Percentiles rank a stretch among this genome's conserved stretches.
Evolutionary conservation across 2,329 filamentous ascomycete genomes (phyloP).

Genomic region (Calycina marina): DNA sequence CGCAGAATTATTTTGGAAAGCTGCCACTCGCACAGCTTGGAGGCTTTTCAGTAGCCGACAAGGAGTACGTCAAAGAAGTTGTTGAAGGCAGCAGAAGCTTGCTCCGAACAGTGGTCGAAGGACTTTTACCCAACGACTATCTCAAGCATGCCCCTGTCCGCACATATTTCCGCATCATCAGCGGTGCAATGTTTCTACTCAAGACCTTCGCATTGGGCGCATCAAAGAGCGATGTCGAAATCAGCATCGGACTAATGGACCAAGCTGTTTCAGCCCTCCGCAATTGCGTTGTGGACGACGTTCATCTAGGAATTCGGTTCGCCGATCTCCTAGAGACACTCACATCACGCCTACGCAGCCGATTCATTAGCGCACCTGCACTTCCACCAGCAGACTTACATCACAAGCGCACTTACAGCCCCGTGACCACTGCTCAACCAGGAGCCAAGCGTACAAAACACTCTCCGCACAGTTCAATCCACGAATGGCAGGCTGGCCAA

Average conservation of each 20-base stretch:
- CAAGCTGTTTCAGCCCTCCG: constrained; percentile 58
- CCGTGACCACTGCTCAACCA: constrained; percentile 17
- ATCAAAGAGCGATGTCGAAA: constrained; percentile 61
- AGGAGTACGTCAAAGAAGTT: constrained; percentile 62
- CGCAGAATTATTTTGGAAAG: constrained; percentile 49
- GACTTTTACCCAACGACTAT: constrained; percentile 57
- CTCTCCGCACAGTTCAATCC: constrained; percentile 13
- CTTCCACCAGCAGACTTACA: constrained; percentile 23
- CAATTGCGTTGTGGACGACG: constrained; percentile 70
- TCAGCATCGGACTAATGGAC: constrained; percentile 63
- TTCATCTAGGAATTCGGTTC: constrained; percentile 73
- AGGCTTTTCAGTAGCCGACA: constrained; percentile 49
- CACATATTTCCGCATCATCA: constrained; percentile 78
- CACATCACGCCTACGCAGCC: constrained; percentile 56
- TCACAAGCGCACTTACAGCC: constrained; percentile 15
- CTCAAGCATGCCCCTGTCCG: constrained; percentile 72
- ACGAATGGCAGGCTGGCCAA: constrained; percentile 19
- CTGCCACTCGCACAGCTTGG: constrained; percentile 49
- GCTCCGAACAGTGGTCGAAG: constrained; percentile 63
- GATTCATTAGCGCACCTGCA: constrained; percentile 54
- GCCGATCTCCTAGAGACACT: constrained; percentile 70
- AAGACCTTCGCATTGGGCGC: constrained; percentile 76
- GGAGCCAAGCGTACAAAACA: constrained; percentile 20
- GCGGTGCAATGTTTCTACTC: constrained; percentile 69
- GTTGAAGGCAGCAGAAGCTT: constrained; percentile 65